phyloP scores from a whole-genome alignment of 164 flowering plant genomes.

The Nelumbo lutea region DNA sequence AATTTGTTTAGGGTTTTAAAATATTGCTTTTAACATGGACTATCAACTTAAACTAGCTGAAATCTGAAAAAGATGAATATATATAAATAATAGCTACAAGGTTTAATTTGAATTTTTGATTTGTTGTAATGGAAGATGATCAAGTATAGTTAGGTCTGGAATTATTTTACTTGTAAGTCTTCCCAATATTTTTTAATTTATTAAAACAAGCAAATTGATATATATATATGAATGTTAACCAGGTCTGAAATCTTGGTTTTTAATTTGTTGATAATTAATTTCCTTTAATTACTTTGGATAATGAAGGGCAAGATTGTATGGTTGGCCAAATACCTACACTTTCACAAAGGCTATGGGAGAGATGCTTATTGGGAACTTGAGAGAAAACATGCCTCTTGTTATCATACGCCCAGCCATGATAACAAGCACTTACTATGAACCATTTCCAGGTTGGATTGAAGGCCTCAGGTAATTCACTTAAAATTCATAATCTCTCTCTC shows the following conservation, averaged over 20 bases:
- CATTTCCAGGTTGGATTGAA: constrained; percentile 52
- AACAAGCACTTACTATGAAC: constrained; percentile 36
- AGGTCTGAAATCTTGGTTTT: no score
- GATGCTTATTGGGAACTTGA: constrained; percentile 30
- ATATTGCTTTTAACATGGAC: no score
- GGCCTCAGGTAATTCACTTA: constrained; percentile 33
- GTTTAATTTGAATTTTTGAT: no score
- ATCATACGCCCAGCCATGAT: constrained; percentile 38
- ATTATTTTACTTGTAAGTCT: no score
- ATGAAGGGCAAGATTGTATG: constrained; percentile 35
- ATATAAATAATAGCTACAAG: no score
- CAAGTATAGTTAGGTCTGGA: no score
- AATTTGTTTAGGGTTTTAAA: no score
- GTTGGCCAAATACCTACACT: constrained; percentile 53
- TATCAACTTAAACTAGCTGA: no score
- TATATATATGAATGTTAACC: background rate
- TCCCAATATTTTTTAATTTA: no score
- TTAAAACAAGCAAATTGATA: background rate
- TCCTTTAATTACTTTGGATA: background rate
- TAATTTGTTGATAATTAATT: no score
- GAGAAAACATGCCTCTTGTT: constrained; percentile 28
- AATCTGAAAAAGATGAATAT: no score
- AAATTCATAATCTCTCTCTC: background rate
- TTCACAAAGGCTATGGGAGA: constrained; percentile 48
- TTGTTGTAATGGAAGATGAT: no score